Evolutionary conservation across 2,329 filamentous ascomycete genomes (phyloP), one percentile per base, ranked within the genome.

Genomic region (Pseudocercospora pini-densiflorae): DNA sequence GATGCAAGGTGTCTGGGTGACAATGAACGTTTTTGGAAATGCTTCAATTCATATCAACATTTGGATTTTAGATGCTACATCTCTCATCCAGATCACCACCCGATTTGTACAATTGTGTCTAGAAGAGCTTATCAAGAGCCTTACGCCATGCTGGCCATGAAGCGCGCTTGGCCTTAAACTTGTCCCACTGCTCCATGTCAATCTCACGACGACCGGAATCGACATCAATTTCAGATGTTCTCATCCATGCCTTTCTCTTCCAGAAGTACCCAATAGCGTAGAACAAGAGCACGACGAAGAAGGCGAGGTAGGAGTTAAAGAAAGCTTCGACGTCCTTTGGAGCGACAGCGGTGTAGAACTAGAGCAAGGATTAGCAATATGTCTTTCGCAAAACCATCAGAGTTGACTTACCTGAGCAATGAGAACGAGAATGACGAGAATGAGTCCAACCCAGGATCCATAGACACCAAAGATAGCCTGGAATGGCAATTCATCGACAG

Each of bases 361-460:
- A 54, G 2, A 14, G 12, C 9, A 24, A 10, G 43, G 14, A 47
- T 64, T 61, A 63, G 64, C 45, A 7, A 57, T 10, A 31, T 57
- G 53, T 31, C 2, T 57, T 10, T n/a, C 6, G 27, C 33, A 19
- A 2, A 61, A 8, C 43, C 8, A 7, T n/a, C 14, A 14, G 7
- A 14, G 9, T 40, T 47, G 23, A 33, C 68, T 66, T 67, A 71
- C 69, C 77, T 97, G 93, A 1, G 92, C 92, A 54, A 91, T 77
- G 29, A 97, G 85, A 31, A 97, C 89, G 45, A 94, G 80, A 21
- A 85, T 64, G 80, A 97, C 97, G 77, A 97, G 87, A 33, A 82
- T 70, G 64, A 97, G 85, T 24, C 94, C 94, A 31, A 95, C 68
- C 84, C 90, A 97, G 2, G 92, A 96, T 9, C 94, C 94, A 9